Evolutionary conservation across 805 yeast genomes (phyloP).

Genomic region (Myxozyma lipomycoides): DNA sequence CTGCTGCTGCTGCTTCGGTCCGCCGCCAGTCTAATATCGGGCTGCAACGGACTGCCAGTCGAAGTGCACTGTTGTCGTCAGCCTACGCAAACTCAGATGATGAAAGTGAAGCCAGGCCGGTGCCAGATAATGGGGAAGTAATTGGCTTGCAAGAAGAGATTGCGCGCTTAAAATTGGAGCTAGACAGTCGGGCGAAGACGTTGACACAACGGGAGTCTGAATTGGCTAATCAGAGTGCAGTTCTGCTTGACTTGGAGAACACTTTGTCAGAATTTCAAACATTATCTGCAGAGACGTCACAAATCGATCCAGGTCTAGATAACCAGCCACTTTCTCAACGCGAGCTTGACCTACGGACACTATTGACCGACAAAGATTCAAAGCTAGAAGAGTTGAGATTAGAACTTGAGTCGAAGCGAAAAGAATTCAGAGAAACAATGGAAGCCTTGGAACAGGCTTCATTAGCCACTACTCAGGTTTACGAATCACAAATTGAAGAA

Average conservation of each 20-base stretch:
- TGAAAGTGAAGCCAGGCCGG: slow-evolving; percentile 1
- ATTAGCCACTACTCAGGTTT: slow-evolving; percentile 20
- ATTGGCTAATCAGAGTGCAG: slow-evolving; percentile 44
- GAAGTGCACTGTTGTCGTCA: neutral
- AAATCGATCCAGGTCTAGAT: slow-evolving; percentile 30
- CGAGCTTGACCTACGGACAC: slow-evolving; percentile 32
- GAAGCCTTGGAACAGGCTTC: slow-evolving; percentile 27
- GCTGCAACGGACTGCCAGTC: slow-evolving; percentile 2
- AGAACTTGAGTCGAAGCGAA: slow-evolving; percentile 34
- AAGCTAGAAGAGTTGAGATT: slow-evolving; percentile 31
- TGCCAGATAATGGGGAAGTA: neutral
- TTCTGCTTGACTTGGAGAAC: slow-evolving; percentile 47
- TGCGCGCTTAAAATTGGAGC: slow-evolving; percentile 25
- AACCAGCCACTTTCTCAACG: slow-evolving; percentile 14
- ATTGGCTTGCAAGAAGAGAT: slow-evolving; percentile 9
- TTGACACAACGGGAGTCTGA: slow-evolving; percentile 33
- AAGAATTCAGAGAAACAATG: slow-evolving; percentile 35
- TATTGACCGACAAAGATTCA: slow-evolving; percentile 33
- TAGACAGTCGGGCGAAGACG: slow-evolving; percentile 27
- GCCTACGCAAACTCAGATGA: slow-evolving; percentile 1
- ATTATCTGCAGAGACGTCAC: slow-evolving; percentile 19
- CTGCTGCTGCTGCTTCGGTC: neutral
- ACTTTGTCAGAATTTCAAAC: slow-evolving; percentile 44
- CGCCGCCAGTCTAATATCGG: neutral
- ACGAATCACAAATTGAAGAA: slow-evolving; percentile 22